phyloP scores from a whole-genome alignment of 1,139 yeast species.

The Tardiomyces digboiensis region DNA sequence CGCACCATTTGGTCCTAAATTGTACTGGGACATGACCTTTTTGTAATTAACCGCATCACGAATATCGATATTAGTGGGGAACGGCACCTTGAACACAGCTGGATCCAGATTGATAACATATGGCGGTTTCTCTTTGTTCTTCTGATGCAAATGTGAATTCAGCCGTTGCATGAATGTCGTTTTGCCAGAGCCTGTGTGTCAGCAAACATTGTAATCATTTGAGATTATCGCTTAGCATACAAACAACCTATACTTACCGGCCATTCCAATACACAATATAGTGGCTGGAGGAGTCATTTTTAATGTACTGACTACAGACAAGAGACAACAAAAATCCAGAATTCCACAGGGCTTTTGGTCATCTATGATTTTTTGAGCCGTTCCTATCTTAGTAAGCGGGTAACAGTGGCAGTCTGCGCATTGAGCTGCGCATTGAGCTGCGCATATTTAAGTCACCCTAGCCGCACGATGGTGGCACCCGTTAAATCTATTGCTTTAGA shows the following conservation, averaged over 20 bases:
- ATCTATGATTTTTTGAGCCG: too few species aligned
- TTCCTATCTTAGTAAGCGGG: too few species aligned
- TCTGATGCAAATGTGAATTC: constrained; percentile 68
- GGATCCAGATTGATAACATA: constrained; percentile 95
- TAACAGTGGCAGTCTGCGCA: too few species aligned
- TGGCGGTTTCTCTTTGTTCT: constrained; percentile 48
- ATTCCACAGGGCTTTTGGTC: too few species aligned
- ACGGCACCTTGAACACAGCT: constrained; percentile 88
- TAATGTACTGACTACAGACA: too few species aligned
- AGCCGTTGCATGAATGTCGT: constrained; percentile 96
- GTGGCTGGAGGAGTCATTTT: background rate
- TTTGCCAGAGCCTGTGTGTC: constrained; percentile 89
- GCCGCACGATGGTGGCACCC: too few species aligned
- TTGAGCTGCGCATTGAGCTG: too few species aligned
- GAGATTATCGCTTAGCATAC: background rate
- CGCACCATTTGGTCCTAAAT: constrained; percentile 97
- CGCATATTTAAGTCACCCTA: too few species aligned
- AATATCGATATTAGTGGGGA: constrained; percentile 90
- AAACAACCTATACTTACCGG: background rate
- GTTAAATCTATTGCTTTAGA: too few species aligned
- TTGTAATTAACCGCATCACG: constrained; percentile 94
- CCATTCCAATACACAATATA: background rate
- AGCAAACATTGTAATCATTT: too few species aligned
- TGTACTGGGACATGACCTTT: constrained; percentile 87
- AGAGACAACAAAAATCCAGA: too few species aligned